Conservation (phyloP, 805 yeast species). For the Yarrowia hollandica region DNA sequence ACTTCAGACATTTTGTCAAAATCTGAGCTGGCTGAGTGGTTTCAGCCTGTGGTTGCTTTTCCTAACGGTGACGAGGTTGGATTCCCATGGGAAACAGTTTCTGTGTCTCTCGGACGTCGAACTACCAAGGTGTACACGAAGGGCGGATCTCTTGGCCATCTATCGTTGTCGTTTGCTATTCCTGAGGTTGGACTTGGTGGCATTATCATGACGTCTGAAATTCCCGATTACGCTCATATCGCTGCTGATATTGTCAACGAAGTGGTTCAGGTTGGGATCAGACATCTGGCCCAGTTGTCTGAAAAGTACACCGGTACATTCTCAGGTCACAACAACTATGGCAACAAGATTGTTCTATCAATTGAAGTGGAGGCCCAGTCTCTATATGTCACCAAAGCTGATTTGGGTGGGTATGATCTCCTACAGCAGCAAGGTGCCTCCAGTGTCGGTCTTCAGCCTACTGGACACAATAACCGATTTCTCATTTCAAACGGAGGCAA, state of each 20-base stretch:
- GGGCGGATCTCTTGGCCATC: constrained; percentile 13
- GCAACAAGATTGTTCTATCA: background rate
- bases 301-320: constrained; percentile 8
- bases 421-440: background rate
- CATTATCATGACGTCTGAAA: constrained; percentile 7
- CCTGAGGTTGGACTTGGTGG: constrained; percentile 17
- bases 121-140: constrained; percentile 21
- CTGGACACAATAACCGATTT: background rate
- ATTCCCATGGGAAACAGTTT: constrained; percentile 13
- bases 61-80: constrained; percentile 13
- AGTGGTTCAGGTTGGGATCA: background rate
- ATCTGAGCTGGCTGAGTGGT: constrained; percentile 6
- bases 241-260: constrained; percentile 1
- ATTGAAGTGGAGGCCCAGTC: background rate
- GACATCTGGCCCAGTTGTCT: background rate
- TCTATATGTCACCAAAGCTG: background rate
- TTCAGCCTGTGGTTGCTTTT: constrained; percentile 1
- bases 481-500: background rate
- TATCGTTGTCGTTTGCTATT: constrained; percentile 2
- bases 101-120: constrained; percentile 9
- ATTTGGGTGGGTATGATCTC: background rate
- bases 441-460: background rate
- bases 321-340: background rate
- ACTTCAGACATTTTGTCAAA: background rate
- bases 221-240: background rate